Base-by-base conservation (phyloP, 2,329 filamentous ascomycete genomes). In the Xylaria hypoxylon region DNA sequence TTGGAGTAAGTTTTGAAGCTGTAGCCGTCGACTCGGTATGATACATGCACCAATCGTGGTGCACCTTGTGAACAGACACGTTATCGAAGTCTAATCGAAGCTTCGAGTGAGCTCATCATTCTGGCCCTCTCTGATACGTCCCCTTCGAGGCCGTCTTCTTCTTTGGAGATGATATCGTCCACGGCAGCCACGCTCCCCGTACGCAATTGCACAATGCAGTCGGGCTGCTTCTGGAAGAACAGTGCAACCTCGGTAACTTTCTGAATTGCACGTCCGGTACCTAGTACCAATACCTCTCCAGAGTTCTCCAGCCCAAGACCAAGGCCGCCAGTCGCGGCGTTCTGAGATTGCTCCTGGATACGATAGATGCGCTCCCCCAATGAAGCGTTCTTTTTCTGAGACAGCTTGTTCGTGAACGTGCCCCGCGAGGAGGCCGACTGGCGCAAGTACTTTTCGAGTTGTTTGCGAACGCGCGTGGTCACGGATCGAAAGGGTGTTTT, bases 401-500 rank as follows among this genome's bases (percentile, higher is more conserved):
- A 85, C 2, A 85, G 77, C 47, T 64, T 67, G 62, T 75, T 76
- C 10, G 77, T 76, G 55, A 75, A 74, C 1, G 74, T 59, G 10
- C 60, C 63, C 47, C 71, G 70, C 11, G 73, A 72, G 10, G 72
- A 66, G 5, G 76, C 77, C 13, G 77, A 75, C 17, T 79, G 76
- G 24, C 78, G 79, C 13, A 84, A 80, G 3, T 85, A 83, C 42
- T 85, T 82, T 50, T 86, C 81, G 3, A 94, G 86, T 1, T 89
- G 84, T 66, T 87, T 87, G 67, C 87, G 86, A 15, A 89, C 85
- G 57, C 90, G 89, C 72, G 88, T 88, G 13, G 92, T 84, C 4
- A 87, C 83, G 11, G 90, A 86, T 78, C 92, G 86, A 81, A 92
- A 92, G 6, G 89, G 88, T 0, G 90, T 89, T 42, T 82, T 82